phyloP scores from a whole-genome alignment of 1,284 basidiomycete genomes.

The Hortiboletus rubellus region DNA sequence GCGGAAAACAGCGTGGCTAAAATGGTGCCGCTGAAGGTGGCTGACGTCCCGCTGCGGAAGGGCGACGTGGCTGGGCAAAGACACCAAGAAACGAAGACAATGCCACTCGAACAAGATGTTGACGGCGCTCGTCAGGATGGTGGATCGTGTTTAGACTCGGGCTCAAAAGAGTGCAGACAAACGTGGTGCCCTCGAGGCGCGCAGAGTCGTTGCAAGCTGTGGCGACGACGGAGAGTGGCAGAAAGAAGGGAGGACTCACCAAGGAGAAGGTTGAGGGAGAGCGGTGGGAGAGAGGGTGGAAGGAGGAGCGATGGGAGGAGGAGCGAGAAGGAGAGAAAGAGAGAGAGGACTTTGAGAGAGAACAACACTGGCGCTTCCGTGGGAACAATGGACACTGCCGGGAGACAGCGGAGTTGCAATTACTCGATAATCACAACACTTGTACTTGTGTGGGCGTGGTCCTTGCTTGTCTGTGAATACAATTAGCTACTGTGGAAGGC shows the following conservation, averaged over 20 bases:
- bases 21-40: conserved; percentile 21
- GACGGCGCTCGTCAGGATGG: conserved; percentile 8
- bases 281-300: conserved; percentile 20
- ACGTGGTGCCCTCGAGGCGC: conserved; percentile 36
- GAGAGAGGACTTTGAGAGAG: conserved; percentile 33
- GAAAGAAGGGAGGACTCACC: conserved; percentile 25
- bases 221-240: conserved; percentile 5
- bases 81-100: neutral
- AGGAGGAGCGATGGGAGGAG: conserved; percentile 28
- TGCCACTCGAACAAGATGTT: neutral
- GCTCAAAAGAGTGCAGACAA: conserved; percentile 9
- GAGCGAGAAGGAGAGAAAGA: conserved; percentile 32
- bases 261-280: conserved; percentile 17
- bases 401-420: conserved; percentile 30
- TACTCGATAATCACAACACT: conserved; percentile 13
- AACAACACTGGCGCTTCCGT: conserved; percentile 35
- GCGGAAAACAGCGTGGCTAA: conserved; percentile 18
- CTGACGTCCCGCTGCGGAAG: conserved; percentile 23
- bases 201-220: conserved; percentile 4
- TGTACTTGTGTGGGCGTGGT: neutral
- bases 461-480: neutral
- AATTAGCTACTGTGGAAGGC: too few relatives aligned
- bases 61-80: neutral
- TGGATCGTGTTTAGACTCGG: conserved; percentile 2
- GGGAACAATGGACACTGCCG: conserved; percentile 34